Percentiles rank a stretch among this genome's conserved stretches.
These are phyloP conservation scores for Polychaeton citri DNA, from an alignment of 2,329 filamentous ascomycete species.

Conservation along the genomic window DNA sequence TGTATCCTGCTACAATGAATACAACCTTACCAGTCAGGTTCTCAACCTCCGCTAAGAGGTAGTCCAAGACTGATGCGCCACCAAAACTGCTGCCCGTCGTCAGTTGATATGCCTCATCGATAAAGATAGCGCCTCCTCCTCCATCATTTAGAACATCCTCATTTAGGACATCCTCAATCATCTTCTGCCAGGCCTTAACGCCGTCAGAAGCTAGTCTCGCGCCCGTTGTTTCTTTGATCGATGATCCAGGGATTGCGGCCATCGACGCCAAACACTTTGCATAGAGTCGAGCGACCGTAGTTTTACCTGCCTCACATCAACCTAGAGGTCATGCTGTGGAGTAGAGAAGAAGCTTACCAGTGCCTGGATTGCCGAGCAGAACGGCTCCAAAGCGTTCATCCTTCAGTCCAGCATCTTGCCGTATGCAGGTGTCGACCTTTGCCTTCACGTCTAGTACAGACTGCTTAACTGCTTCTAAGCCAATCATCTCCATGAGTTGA, in stretches of 20 bases:
- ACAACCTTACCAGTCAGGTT: conserved; percentile 56
- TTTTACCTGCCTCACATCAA: conserved; percentile 51
- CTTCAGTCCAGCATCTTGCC: conserved; percentile 43
- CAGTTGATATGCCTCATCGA: conserved; percentile 70
- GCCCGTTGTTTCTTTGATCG: conserved; percentile 56
- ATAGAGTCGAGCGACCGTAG: conserved; percentile 60
- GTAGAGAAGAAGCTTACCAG: conserved; percentile 45
- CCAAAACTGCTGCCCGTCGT: conserved; percentile 43
- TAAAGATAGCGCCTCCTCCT: conserved; percentile 58
- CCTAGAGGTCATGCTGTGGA: no score
- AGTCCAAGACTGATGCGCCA: conserved; percentile 54
- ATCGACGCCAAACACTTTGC: conserved; percentile 50
- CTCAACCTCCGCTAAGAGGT: conserved; percentile 58
- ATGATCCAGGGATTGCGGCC: conserved; percentile 46
- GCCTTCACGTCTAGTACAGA: conserved; percentile 50
- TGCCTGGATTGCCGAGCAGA: conserved; percentile 62
- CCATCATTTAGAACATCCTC: conserved; percentile 41
- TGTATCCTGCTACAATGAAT: conserved; percentile 62
- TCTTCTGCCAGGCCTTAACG: conserved; percentile 42
- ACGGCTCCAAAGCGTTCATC: conserved; percentile 49
- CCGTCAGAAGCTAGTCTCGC: conserved; percentile 52
- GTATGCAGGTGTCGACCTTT: conserved; percentile 45
- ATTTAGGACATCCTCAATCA: conserved; percentile 44
- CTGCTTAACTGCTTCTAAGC: conserved; percentile 55
- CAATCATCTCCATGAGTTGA: conserved; percentile 55